Percentiles rank a stretch among this genome's conserved stretches.
Conservation (phyloP, 139 green algal genomes). For the Mesotaenium endlicherianum region DNA sequence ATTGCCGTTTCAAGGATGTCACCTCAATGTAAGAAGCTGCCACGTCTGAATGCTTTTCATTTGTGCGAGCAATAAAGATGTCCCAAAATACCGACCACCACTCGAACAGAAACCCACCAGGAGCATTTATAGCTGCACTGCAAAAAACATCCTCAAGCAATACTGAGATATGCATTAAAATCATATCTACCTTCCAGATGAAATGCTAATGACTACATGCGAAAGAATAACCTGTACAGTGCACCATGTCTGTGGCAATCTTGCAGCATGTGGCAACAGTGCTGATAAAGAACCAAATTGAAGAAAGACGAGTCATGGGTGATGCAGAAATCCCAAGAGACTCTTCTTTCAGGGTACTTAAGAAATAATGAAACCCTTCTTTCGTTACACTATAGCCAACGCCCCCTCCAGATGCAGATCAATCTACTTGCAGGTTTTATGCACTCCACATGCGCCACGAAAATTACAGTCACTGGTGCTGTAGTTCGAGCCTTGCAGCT, state of each 20-base stretch:
- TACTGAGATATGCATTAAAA: neutral
- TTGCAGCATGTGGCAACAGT: neutral
- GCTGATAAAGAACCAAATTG: neutral
- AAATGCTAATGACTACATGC: neutral
- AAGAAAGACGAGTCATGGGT: neutral
- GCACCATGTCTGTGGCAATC: too few species aligned
- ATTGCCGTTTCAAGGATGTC: too few species aligned
- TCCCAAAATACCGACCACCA: slow-evolving; percentile 67
- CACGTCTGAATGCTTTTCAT: slow-evolving; percentile 55
- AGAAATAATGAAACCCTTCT: too few species aligned
- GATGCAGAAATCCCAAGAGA: too few species aligned
- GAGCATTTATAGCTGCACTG: slow-evolving; percentile 58
- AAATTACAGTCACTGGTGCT: too few species aligned
- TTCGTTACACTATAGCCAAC: too few species aligned
- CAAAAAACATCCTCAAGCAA: too few species aligned
- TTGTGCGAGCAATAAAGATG: slow-evolving; percentile 60
- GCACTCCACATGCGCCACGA: too few species aligned
- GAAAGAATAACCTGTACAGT: neutral
- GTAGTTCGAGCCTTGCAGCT: too few species aligned
- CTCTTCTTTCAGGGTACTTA: too few species aligned
- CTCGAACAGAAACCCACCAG: slow-evolving; percentile 60
- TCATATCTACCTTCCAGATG: neutral
- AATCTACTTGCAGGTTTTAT: too few species aligned
- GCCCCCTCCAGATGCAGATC: too few species aligned
- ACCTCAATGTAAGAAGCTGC: slow-evolving; percentile 57